Conservation (phyloP, 768 basidiomycete genomes). For the Boletus subparvulus region DNA sequence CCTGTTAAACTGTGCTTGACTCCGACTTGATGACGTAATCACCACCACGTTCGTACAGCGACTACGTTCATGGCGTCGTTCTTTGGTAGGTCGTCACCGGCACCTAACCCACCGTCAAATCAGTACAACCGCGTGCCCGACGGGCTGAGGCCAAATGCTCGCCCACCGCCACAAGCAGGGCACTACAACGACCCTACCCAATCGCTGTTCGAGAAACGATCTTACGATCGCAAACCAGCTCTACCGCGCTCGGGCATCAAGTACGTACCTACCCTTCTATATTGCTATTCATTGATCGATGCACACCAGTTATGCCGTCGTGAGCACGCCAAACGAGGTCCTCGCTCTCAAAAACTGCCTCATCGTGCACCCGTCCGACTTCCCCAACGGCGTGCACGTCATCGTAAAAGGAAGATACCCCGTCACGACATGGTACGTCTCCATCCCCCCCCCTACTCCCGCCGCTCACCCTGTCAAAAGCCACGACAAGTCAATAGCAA, state of each 20-base stretch:
- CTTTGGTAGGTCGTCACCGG: slow-evolving; percentile 41
- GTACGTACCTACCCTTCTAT: slow-evolving; percentile 2
- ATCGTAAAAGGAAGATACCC: slow-evolving; percentile 70
- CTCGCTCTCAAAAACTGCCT: slow-evolving; percentile 81
- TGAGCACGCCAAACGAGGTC: slow-evolving; percentile 57
- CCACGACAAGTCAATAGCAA: slow-evolving; percentile 71
- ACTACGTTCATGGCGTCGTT: slow-evolving; percentile 35
- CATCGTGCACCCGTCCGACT: slow-evolving; percentile 78
- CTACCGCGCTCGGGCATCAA: slow-evolving; percentile 34
- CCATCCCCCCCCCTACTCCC: neutral
- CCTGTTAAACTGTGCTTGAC: neutral
- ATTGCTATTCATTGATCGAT: neutral
- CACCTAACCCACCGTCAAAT: slow-evolving; percentile 34
- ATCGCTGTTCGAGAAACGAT: slow-evolving; percentile 50
- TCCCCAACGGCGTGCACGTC: slow-evolving; percentile 69
- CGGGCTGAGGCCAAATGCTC: slow-evolving; percentile 35
- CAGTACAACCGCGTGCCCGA: slow-evolving; percentile 47
- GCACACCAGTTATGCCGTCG: slow-evolving; percentile 51
- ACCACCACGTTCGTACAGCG: neutral
- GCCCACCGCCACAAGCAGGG: slow-evolving; percentile 39
- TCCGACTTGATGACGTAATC: slow-evolving; percentile 22
- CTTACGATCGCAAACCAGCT: slow-evolving; percentile 40
- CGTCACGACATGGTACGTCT: slow-evolving; percentile 67
- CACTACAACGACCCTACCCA: slow-evolving; percentile 55
- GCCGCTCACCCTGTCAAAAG: slow-evolving; percentile 43